Conservation (phyloP, 768 basidiomycete genomes). For the Mycena capillaripes region DNA sequence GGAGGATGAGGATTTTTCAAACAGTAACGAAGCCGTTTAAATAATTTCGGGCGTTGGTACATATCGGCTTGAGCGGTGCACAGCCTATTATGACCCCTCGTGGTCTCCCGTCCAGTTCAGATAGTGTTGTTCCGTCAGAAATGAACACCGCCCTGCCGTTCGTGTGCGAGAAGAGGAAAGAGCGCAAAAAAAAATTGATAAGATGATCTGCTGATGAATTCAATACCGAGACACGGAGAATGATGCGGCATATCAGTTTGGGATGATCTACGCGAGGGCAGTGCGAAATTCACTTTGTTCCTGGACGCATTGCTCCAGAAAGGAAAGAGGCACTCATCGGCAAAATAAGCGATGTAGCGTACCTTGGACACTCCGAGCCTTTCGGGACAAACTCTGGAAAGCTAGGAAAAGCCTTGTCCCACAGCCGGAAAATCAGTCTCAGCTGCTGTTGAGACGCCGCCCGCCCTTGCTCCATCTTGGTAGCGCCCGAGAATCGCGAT, state of each 20-base stretch:
- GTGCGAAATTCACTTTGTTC: neutral
- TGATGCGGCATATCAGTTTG: neutral
- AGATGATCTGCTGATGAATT: slow-evolving; percentile 6
- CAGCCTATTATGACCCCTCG: slow-evolving; percentile 22
- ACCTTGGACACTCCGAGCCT: no score
- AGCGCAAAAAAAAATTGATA: neutral
- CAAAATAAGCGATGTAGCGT: neutral
- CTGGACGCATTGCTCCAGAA: neutral
- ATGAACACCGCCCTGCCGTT: slow-evolving; percentile 14
- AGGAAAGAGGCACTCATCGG: neutral
- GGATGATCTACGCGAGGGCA: neutral
- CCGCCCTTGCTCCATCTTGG: neutral
- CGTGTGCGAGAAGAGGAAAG: slow-evolving; percentile 14
- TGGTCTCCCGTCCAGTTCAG: slow-evolving; percentile 10
- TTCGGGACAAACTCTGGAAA: no score
- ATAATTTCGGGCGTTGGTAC: slow-evolving; percentile 2
- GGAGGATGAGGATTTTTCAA: neutral
- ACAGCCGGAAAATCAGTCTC: no score
- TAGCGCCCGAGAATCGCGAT: slow-evolving; percentile 10
- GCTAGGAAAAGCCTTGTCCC: no score
- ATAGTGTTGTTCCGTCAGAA: slow-evolving; percentile 11
- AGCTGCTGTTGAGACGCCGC: slow-evolving; percentile 16
- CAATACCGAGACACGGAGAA: neutral
- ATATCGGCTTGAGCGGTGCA: neutral
- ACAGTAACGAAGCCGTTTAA: slow-evolving; percentile 2